These are phyloP conservation scores for Aspergillus cavernicola DNA, from an alignment of 495 filamentous ascomycete genomes.

Conservation along the genomic window DNA sequence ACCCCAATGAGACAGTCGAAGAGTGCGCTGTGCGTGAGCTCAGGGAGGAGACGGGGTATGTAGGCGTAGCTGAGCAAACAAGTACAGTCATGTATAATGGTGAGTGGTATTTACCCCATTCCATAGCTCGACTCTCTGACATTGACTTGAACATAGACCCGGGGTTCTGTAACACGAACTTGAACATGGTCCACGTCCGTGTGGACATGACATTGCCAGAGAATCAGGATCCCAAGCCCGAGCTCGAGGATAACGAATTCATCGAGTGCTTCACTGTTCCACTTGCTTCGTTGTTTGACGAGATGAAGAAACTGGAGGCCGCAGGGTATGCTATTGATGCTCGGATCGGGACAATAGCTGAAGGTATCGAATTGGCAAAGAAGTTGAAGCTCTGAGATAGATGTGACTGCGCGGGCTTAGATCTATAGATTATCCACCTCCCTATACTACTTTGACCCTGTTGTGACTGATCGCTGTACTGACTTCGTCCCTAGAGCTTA, in stretches of 20 bases:
- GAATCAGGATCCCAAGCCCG: constrained; percentile 66
- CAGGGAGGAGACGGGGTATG: constrained; percentile 91
- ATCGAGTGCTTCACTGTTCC: constrained; percentile 80
- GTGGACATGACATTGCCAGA: constrained; percentile 70
- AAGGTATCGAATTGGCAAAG: constrained; percentile 79
- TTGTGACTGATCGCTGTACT: background rate
- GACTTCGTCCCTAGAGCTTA: constrained; percentile 41
- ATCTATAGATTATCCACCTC: constrained; percentile 2
- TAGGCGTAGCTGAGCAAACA: constrained; percentile 62
- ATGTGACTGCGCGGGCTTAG: background rate
- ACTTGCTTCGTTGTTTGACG: constrained; percentile 60
- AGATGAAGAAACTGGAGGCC: constrained; percentile 63
- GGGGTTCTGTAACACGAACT: constrained; percentile 87
- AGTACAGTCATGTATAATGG: constrained; percentile 85
- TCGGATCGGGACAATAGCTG: constrained; percentile 76
- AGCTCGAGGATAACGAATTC: constrained; percentile 85
- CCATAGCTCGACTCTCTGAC: background rate
- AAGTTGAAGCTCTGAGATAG: constrained; percentile 45
- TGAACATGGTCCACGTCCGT: constrained; percentile 75
- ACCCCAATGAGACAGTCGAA: constrained; percentile 75
- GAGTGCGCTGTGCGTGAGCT: constrained; percentile 82
- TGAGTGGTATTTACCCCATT: constrained; percentile 33
- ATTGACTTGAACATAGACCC: constrained; percentile 40
- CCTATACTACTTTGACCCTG: background rate
- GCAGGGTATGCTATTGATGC: constrained; percentile 85